A percentile compares a stretch with the other conserved stretches of the same genome.
Evolutionary conservation across 148 eudicot species (phyloP).

Genomic region (Beta vulgaris): DNA sequence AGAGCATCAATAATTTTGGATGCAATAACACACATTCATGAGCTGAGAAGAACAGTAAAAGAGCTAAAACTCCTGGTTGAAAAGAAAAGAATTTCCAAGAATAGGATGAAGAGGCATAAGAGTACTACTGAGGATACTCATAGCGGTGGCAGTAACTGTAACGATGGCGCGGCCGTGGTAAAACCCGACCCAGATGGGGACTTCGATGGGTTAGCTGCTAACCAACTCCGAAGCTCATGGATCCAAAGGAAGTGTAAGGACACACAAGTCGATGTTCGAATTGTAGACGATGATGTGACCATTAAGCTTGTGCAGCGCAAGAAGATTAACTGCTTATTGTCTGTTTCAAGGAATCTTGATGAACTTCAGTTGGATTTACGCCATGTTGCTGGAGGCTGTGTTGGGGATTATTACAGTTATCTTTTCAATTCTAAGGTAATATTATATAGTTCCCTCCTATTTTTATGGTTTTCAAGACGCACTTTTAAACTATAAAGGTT

Average conservation of each 20-base stretch:
- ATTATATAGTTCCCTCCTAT: too few relatives aligned
- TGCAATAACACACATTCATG: constrained; percentile 74
- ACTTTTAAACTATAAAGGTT: too few relatives aligned
- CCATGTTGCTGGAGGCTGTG: constrained; percentile 94
- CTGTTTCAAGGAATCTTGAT: constrained; percentile 76
- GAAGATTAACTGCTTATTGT: constrained; percentile 65
- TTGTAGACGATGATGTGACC: constrained; percentile 80
- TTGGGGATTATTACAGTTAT: constrained; percentile 83
- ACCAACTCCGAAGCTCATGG: constrained; percentile 73
- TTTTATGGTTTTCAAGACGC: too few relatives aligned
- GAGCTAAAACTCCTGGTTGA: constrained; percentile 75
- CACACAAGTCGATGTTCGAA: constrained; percentile 82
- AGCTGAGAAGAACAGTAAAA: constrained; percentile 61
- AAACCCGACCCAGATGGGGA: constrained; percentile 40
- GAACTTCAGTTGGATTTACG: constrained; percentile 82
- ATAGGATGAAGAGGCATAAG: constrained; percentile 63
- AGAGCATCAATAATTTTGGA: constrained; percentile 80
- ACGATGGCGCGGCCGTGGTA: constrained; percentile 9
- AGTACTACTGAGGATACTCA: constrained; percentile 18
- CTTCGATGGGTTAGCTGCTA: constrained; percentile 29
- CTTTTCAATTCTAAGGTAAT: constrained; percentile 89
- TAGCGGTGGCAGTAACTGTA: constrained; percentile 3
- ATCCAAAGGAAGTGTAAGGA: constrained; percentile 79
- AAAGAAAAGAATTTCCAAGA: constrained; percentile 54
- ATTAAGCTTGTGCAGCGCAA: constrained; percentile 84